Evolutionary conservation across 2,329 filamentous ascomycete species (phyloP).

Genomic region (Rasamsonia emersonii): DNA sequence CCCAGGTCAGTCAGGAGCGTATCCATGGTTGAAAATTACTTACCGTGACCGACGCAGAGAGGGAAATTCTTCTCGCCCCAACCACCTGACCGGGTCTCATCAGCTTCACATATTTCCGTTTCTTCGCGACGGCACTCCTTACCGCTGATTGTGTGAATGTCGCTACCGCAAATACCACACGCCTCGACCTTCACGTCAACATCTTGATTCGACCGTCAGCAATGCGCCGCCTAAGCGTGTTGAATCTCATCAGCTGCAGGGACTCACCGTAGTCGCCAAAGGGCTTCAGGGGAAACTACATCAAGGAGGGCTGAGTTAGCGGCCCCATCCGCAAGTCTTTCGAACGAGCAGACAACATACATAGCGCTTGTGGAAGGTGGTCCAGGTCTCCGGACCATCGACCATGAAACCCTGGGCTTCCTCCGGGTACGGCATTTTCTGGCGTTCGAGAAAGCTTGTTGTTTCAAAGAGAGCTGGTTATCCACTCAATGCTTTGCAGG

Average conservation of each 20-base stretch:
- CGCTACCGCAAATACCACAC: slow-evolving; percentile 67
- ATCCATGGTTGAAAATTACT: too few species aligned
- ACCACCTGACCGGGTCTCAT: too few species aligned
- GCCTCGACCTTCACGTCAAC: slow-evolving; percentile 80
- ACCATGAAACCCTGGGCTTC: slow-evolving; percentile 41
- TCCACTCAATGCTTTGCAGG: too few species aligned
- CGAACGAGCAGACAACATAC: slow-evolving; percentile 24
- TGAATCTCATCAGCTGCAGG: slow-evolving; percentile 1
- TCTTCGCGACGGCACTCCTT: too few species aligned
- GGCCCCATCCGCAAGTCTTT: not conserved
- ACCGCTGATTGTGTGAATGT: slow-evolving; percentile 59
- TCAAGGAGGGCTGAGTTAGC: too few species aligned
- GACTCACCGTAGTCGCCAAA: slow-evolving; percentile 60
- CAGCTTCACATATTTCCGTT: too few species aligned
- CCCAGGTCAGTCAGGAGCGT: not conserved
- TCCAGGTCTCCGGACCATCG: slow-evolving; percentile 59
- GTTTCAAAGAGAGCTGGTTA: slow-evolving; percentile 4
- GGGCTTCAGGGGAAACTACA: slow-evolving; percentile 69
- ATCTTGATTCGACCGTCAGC: slow-evolving; percentile 38
- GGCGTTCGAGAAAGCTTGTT: too few species aligned
- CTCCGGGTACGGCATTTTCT: slow-evolving; percentile 39
- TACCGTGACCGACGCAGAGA: slow-evolving; percentile 45
- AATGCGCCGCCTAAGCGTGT: not conserved
- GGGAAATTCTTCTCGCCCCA: slow-evolving; percentile 46
- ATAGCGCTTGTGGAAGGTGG: slow-evolving; percentile 48